These are phyloP conservation scores for Mimosa bimucronata DNA, from an alignment of 306 rosid species.

Conservation along the genomic window DNA sequence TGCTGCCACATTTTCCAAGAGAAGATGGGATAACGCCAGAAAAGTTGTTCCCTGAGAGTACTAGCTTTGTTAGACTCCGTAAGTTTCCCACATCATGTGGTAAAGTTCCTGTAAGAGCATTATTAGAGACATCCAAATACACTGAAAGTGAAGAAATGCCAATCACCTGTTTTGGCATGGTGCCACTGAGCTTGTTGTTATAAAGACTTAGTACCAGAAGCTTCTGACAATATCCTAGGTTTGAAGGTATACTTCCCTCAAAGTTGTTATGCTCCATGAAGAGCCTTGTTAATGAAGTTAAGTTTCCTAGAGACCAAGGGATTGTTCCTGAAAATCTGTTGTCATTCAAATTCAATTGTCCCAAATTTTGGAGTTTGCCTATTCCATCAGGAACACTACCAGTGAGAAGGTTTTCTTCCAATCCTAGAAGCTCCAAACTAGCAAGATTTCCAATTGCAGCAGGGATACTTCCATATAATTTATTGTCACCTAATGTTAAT, in stretches of 20 bases:
- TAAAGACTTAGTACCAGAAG: slow-evolving; percentile 37
- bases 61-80: slow-evolving; percentile 27
- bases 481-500: slow-evolving; percentile 17
- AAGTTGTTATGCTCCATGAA: slow-evolving; percentile 35
- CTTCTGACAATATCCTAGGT: slow-evolving; percentile 41
- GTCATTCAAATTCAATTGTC: slow-evolving; percentile 15
- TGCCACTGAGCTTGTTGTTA: slow-evolving; percentile 44
- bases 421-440: slow-evolving; percentile 30
- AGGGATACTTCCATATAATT: slow-evolving; percentile 44
- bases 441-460: slow-evolving; percentile 40
- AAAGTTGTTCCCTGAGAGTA: slow-evolving; percentile 43
- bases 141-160: slow-evolving; percentile 45
- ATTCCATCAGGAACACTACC: slow-evolving; percentile 40
- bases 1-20: slow-evolving; percentile 40
- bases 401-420: slow-evolving; percentile 39
- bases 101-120: slow-evolving; percentile 41
- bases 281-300: slow-evolving; percentile 35
- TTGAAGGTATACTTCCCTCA: slow-evolving; percentile 48
- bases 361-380: slow-evolving; percentile 41
- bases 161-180: slow-evolving; percentile 45
- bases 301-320: slow-evolving; percentile 50
- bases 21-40: slow-evolving; percentile 46
- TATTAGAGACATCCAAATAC: slow-evolving; percentile 44
- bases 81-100: slow-evolving; percentile 43
- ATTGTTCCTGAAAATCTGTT: slow-evolving; percentile 47